These are phyloP conservation scores for Chenopodium berlandieri DNA, from an alignment of 148 eudicot species.

Conservation along the genomic window DNA sequence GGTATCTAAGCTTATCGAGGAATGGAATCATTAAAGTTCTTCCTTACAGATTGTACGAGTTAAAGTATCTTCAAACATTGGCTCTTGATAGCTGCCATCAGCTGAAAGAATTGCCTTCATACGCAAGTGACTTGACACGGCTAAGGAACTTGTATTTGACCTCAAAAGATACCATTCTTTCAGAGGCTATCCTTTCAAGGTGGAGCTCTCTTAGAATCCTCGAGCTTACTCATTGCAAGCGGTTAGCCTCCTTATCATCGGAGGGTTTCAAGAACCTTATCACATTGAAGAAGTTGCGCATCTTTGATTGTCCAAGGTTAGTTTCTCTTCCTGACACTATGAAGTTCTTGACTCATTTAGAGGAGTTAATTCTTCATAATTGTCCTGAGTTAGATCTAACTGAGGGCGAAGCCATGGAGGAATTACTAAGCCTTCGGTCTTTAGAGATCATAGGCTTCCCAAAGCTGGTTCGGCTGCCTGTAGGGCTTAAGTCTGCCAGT, in stretches of 20 bases:
- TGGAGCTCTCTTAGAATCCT: not conserved
- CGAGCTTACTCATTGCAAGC: not conserved
- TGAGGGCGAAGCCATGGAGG: not conserved
- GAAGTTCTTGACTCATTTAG: not conserved
- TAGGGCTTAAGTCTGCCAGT: not conserved
- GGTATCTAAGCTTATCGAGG: not conserved
- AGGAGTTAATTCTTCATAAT: slow-evolving; percentile 8
- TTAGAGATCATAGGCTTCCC: slow-evolving; percentile 11
- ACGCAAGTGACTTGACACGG: not conserved
- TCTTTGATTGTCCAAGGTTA: slow-evolving; percentile 7
- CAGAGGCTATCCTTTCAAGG: not conserved
- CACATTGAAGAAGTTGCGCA: not conserved
- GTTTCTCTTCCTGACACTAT: not conserved
- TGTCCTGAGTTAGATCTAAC: not conserved
- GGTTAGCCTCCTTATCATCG: not conserved
- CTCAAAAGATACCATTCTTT: not conserved
- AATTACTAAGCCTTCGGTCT: not conserved
- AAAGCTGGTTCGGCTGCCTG: not conserved
- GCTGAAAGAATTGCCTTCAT: not conserved
- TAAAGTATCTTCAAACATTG: not conserved
- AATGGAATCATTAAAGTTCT: not conserved
- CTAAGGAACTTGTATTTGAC: slow-evolving; percentile 1
- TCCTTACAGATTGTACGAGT: not conserved
- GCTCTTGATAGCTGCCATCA: not conserved
- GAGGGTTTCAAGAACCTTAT: not conserved